Evolutionary conservation across 1,284 basidiomycete species (phyloP), one percentile per base, ranked within the genome.

Genomic region (Microbotryomycetes sp.): DNA sequence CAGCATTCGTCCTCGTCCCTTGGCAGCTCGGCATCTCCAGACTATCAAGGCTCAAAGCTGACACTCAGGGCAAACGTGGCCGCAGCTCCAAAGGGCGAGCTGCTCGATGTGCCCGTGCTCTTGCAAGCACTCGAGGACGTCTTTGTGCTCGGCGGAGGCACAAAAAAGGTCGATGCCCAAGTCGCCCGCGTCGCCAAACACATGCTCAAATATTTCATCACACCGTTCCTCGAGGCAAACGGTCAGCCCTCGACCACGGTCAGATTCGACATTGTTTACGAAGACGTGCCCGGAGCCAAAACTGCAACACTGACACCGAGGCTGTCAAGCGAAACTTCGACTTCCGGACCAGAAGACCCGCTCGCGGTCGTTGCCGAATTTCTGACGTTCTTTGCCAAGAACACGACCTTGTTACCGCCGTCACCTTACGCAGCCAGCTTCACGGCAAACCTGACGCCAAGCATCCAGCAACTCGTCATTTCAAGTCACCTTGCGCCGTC

Each of bases 391-490:
- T 53, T 68, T 53, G 31, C 54, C 3, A 3, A 41, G 3, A 57
- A 64, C 55, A 61, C 66, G 3, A 63, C 64, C 9, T 57, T 68
- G 30, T 59, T 68, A 45, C 46, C 57, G 1, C 57, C 61, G 1
- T 66, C 60, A 0, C 48, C 52, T 27, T 61, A 62, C 57, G 64
- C 64, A 1, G 21, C 59, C 23, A 47, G 47, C 11, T 59, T 68
- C 27, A 66, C 64, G 3, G 51, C 55, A 13, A 56, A 63, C 28
- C 54, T 68, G 23, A 68, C 64, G 9, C 67, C 67, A 11, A 54
- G 61, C 0, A 35, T 68, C 15, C 67, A 66, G 28, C 56, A 56
- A 3, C 52, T 62, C 60, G n/a, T 68, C 41, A 61, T 68, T 53
- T 51, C 59, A 9, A 52, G 61, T 15, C 59, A 63, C 48, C 57